Conservation (phyloP, 2,329 filamentous ascomycete species). For the Diplodia sapinea region DNA sequence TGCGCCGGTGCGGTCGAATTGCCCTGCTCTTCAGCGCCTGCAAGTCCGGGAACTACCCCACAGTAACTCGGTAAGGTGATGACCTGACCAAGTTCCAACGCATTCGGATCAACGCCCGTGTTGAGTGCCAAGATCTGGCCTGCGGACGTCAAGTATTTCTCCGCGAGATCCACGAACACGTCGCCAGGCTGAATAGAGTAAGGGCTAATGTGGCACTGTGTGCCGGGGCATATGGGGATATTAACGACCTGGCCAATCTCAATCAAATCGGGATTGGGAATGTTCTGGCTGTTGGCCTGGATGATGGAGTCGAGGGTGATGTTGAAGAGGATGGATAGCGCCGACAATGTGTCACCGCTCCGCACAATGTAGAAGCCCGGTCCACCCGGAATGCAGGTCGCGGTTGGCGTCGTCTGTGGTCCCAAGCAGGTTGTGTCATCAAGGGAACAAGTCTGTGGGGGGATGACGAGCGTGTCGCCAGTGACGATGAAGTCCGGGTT, state of each 20-base stretch:
- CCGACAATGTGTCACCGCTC: conserved; percentile 36
- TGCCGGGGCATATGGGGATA: conserved; percentile 37
- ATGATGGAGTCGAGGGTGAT: conserved; percentile 37
- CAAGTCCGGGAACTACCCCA: neutral
- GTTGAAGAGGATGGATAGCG: conserved; percentile 37
- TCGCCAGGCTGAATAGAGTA: conserved; percentile 38
- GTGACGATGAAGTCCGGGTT: conserved; percentile 27
- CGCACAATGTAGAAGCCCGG: conserved; percentile 36
- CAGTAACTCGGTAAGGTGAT: conserved; percentile 18
- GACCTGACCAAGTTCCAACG: conserved; percentile 32
- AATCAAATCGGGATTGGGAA: conserved; percentile 36
- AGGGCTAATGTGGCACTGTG: conserved; percentile 35
- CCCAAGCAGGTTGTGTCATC: conserved; percentile 38
- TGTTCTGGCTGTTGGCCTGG: conserved; percentile 36
- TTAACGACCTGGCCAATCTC: conserved; percentile 36
- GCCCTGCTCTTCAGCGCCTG: neutral
- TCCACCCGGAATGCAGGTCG: conserved; percentile 37
- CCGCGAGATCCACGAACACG: conserved; percentile 36
- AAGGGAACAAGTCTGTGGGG: conserved; percentile 30
- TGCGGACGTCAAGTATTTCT: conserved; percentile 33
- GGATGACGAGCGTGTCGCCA: conserved; percentile 30
- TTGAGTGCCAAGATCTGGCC: conserved; percentile 39
- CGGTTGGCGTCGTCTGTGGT: conserved; percentile 30
- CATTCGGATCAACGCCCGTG: conserved; percentile 33
- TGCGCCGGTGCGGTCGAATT: neutral